A percentile compares a stretch with the other conserved stretches of the same genome.
These are phyloP conservation scores for Brassica hybrid DNA, from an alignment of 441 rosid genomes.

Conservation along the genomic window DNA sequence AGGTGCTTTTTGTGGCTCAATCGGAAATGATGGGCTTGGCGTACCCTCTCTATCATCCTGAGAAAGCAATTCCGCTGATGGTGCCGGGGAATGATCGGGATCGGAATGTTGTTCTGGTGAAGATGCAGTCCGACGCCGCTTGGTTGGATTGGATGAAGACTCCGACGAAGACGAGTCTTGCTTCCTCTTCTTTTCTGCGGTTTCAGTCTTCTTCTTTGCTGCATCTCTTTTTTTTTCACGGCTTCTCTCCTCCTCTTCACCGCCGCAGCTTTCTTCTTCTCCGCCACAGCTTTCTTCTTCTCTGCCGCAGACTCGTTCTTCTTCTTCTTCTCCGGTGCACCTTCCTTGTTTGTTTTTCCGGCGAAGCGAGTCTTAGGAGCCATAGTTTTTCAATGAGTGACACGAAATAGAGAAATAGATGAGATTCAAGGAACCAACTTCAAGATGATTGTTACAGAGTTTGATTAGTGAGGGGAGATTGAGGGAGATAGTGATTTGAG, in stretches of 20 bases:
- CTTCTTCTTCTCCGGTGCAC: neutral
- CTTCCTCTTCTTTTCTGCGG: neutral
- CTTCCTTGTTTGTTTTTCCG: neutral
- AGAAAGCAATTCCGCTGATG: neutral
- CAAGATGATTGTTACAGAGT: too few species aligned
- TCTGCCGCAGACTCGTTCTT: neutral
- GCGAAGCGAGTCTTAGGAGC: neutral
- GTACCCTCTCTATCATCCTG: neutral
- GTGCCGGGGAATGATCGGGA: neutral
- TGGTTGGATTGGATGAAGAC: neutral
- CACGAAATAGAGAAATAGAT: neutral
- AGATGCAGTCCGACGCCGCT: neutral
- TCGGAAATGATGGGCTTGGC: neutral
- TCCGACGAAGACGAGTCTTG: neutral
- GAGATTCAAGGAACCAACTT: neutral
- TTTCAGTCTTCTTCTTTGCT: neutral
- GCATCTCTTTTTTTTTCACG: neutral
- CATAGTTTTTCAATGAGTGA: neutral
- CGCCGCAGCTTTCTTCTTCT: neutral
- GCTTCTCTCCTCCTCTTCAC: neutral
- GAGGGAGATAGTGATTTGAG: neutral
- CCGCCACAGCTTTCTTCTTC: neutral
- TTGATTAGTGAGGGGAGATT: neutral
- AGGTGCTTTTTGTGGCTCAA: neutral
- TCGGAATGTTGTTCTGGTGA: neutral